Evolutionary conservation across 1,284 basidiomycete genomes (phyloP).

Genomic region (Golubevia sp.): DNA sequence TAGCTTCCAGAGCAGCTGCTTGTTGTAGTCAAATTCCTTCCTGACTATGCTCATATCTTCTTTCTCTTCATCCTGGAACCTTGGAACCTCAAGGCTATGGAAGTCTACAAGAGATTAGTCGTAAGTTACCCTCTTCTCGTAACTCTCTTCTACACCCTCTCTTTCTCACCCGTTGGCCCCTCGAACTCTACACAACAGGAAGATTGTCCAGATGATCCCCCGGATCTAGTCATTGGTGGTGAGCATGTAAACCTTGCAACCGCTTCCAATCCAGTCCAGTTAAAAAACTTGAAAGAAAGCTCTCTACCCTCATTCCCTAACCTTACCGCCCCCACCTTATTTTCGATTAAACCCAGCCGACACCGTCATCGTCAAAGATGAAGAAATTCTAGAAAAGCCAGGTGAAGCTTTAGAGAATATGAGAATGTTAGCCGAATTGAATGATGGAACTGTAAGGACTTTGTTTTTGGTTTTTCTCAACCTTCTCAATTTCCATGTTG

Average conservation of each 20-base stretch:
- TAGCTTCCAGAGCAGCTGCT: too few species aligned
- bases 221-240: conserved; percentile 92
- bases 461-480: too few species aligned
- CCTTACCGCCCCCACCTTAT: too few species aligned
- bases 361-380: conserved; percentile 48
- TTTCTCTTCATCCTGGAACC: neutral
- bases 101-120: conserved; percentile 86
- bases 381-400: conserved; percentile 82
- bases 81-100: conserved; percentile 68
- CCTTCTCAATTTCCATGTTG: too few species aligned
- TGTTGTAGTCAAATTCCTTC: neutral
- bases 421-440: conserved; percentile 84
- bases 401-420: conserved; percentile 78
- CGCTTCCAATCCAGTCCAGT: too few species aligned
- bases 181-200: conserved; percentile 10
- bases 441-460: conserved; percentile 83
- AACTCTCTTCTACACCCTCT: conserved; percentile 4
- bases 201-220: conserved; percentile 77
- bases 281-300: too few species aligned
- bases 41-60: neutral
- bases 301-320: too few species aligned
- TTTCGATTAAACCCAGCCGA: too few species aligned
- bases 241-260: too few species aligned
- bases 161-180: neutral
- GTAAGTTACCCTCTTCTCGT: conserved; percentile 64